Evolutionary conservation across 2,329 filamentous ascomycete species (phyloP).

Genomic region (Penicillium sp.): DNA sequence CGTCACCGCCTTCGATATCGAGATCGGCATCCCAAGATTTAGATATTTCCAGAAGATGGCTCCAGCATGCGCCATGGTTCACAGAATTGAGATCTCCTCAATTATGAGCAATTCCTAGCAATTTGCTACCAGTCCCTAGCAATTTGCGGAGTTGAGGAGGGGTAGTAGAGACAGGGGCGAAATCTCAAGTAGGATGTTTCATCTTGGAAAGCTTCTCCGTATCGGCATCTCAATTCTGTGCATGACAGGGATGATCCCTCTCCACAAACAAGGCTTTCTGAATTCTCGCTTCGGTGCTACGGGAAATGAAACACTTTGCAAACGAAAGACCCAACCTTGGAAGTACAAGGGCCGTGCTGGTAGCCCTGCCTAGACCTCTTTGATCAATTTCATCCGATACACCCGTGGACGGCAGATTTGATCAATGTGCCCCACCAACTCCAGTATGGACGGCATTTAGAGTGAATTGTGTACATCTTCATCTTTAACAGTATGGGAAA

Average conservation of each 20-base stretch:
- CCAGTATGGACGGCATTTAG: neutral
- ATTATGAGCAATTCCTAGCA: neutral
- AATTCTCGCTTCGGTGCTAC: too few relatives aligned
- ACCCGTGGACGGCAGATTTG: neutral
- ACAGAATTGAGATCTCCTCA: neutral
- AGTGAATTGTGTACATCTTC: neutral
- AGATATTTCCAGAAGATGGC: neutral
- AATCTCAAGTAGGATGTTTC: conserved; percentile 1
- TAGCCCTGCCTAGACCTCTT: neutral
- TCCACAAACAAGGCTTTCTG: neutral
- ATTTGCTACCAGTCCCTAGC: neutral
- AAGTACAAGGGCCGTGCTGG: neutral
- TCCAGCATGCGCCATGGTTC: neutral
- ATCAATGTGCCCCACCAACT: neutral
- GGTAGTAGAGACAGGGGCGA: neutral
- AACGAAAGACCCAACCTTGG: neutral
- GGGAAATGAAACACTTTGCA: neutral
- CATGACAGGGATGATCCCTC: neutral
- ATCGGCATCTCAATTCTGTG: too few relatives aligned
- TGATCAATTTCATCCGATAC: neutral
- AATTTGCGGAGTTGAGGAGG: neutral
- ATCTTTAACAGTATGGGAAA: neutral
- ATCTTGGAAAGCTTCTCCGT: conserved; percentile 7
- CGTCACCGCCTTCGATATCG: conserved; percentile 3
- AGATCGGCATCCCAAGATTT: neutral